Evolutionary conservation across 179 eudicot species (phyloP), one percentile per base, ranked within the genome.

Genomic region (Silene coronaria): DNA sequence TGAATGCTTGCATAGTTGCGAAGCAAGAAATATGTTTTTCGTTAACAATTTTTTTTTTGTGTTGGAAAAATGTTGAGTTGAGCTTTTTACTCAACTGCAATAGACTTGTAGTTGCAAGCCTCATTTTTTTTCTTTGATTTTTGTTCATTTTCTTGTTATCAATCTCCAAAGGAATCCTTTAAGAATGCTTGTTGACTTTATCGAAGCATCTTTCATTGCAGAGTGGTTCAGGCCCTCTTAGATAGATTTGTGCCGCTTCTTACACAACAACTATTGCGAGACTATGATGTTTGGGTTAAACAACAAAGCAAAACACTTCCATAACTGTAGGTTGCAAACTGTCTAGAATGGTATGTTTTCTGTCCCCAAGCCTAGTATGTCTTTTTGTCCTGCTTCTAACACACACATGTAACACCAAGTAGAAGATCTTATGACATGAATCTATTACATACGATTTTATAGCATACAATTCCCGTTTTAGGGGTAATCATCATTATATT

Each of bases 181-280:
- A 34, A 48, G 6, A 6, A 14, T 66, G 17, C 66, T 67, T 72
- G 59, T 26, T 75, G 32, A 70, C 75, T 9, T 53, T 28, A 14
- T 71, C 11, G 63, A 75, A 30, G 46, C 26, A 51, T 78, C 75
- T 70, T 73, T 69, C 36, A 16, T 24, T 75, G 76, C 90, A 93
- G 98, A 85, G 88, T 91, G 89, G 84, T 93, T 84, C 97, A 91
- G 82, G 90, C 97, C 65, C 85, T 93, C 36, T 68, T 93, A 75
- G 98, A 93, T 79, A 85, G 93, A 74, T 84, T 89, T 48, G 93
- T 91, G 32, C 98, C 97, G 2, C 80, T 90, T 80, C 91, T 91
- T 30, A 55, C 89, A 60, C 86, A 84, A 74, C 93, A 90, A 74
- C 51, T 93, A 73, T 72, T 88, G 53, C 84, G 79, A 75, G 90